Evolutionary conservation across 345 rosid genomes (phyloP), one percentile per base, ranked within the genome.

Genomic region (Clausena lansium): DNA sequence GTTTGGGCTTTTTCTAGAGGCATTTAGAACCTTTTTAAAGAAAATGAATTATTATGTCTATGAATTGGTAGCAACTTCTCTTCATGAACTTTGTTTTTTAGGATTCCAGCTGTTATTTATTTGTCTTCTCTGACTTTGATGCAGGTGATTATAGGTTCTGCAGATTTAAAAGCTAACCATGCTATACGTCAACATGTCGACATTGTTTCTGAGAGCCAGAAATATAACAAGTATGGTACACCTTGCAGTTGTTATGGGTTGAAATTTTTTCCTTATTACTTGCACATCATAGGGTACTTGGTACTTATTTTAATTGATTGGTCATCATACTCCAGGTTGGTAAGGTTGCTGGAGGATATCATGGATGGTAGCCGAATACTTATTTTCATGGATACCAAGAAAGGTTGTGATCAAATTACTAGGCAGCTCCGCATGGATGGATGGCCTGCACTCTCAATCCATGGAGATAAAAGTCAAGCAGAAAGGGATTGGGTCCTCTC

Each of bases 401-500:
- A 97, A 79, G 98, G 98, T 6, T 97, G 98, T 86, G 99, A 97
- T 83, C 98, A 94, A 81, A 84, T 97, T 74, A 97, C 99, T 71
- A 90, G 99, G 71, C 98, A 94, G 82, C 98, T 97, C 77, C 99
- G 99, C 65, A 89, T 91, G 97, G 99, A 97, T 86, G 99, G 99
- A 30, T 97, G 99, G 99, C 98, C 99, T 47, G 98, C 99, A 76
- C 90, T 94, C 47, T 93, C 98, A 47, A 97, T 97, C 85, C 99
- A 97, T 77, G 98, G 99, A 32, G 98, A 97, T 87, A 97, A 97
- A 91, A 97, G 98, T 78, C 99, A 97, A 89, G 98, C 99, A 13
- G 99, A 97, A 84, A 89, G 99, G 80, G 99, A 94, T 78, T 97
- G 99, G 99, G 99, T 97, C 67, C 98, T 97, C 60, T 90, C 99